Evolutionary conservation across 257 asterid species (phyloP).

Genomic region (Solanum chmielewskii): DNA sequence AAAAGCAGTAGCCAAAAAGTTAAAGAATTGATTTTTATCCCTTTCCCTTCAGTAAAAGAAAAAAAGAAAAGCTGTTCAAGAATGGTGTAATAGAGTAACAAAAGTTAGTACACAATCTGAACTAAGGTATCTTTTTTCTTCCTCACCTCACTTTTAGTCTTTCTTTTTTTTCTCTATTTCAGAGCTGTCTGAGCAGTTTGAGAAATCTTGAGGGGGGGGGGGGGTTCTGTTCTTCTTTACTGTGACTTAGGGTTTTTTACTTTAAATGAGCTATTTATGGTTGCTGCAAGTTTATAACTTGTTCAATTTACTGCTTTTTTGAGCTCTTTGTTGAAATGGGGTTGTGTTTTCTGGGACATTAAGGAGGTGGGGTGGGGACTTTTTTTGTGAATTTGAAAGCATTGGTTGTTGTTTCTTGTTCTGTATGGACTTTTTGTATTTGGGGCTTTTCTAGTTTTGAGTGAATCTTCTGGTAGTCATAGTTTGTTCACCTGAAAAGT

Average conservation of each 20-base stretch:
- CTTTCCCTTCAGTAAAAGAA: neutral
- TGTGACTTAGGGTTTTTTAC: slow-evolving; percentile 14
- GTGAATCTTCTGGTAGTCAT: neutral
- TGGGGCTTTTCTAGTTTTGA: neutral
- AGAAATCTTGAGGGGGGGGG: neutral
- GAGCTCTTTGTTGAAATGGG: slow-evolving; percentile 11
- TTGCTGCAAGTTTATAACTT: slow-evolving; percentile 13
- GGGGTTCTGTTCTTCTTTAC: neutral
- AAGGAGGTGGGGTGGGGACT: neutral
- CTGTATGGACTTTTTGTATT: neutral
- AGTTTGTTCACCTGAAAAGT: neutral
- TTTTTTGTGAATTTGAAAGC: slow-evolving; percentile 6
- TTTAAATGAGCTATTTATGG: slow-evolving; percentile 15
- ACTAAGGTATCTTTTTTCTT: slow-evolving; percentile 13
- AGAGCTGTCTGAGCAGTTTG: neutral
- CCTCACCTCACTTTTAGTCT: slow-evolving; percentile 16
- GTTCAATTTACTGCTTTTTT: slow-evolving; percentile 11
- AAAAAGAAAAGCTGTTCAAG: slow-evolving; percentile 1
- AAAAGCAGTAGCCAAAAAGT: neutral
- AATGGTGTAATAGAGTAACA: slow-evolving; percentile 7
- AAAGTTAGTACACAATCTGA: slow-evolving; percentile 18
- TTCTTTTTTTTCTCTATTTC: slow-evolving; percentile 9
- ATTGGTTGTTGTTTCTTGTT: neutral
- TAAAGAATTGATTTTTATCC: neutral
- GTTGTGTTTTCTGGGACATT: slow-evolving; percentile 13